Evolutionary conservation across 2,329 filamentous ascomycete genomes (phyloP).

Genomic region (Fonsecaea multimorphosa): DNA sequence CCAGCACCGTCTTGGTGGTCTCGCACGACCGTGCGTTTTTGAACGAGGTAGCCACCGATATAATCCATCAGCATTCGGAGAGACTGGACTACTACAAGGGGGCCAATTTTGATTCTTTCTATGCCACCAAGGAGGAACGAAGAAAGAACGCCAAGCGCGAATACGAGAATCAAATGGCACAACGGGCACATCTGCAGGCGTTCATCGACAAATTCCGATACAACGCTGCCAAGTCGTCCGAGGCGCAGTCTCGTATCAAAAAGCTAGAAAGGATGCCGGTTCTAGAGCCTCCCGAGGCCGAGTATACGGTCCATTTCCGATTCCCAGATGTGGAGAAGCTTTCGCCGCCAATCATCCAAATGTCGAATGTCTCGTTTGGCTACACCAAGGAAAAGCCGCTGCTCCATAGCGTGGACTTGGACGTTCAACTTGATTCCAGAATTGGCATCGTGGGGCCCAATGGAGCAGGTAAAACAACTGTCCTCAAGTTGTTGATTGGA

Average conservation of each 20-base stretch:
- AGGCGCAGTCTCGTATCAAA: slow-evolving; percentile 98
- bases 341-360: slow-evolving; percentile 96
- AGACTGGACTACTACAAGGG: slow-evolving; percentile 98
- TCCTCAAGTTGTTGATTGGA: slow-evolving; percentile 95
- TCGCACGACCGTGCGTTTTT: slow-evolving; percentile 99
- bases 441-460: slow-evolving; percentile 99
- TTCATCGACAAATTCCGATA: slow-evolving; percentile 99
- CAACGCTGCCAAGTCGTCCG: slow-evolving; percentile 97
- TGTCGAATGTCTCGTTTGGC: slow-evolving; percentile 89
- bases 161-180: slow-evolving; percentile 97
- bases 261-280: slow-evolving; percentile 97
- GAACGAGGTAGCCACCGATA: slow-evolving; percentile 98
- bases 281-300: slow-evolving; percentile 84
- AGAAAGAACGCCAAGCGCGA: slow-evolving; percentile 96
- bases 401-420: slow-evolving; percentile 85
- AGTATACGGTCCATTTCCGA: slow-evolving; percentile 95
- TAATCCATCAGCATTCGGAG: slow-evolving; percentile 97
- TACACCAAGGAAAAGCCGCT: slow-evolving; percentile 81
- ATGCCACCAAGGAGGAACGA: slow-evolving; percentile 94
- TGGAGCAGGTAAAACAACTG: slow-evolving; percentile 97
- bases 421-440: slow-evolving; percentile 95
- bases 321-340: slow-evolving; percentile 98
- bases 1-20: slow-evolving; percentile 92
- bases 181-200: slow-evolving; percentile 89
- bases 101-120: slow-evolving; percentile 96